Percentiles rank a stretch among this genome's conserved stretches.
Conservation (phyloP, 345 rosid genomes). For the Gossypium ekmanianum region DNA sequence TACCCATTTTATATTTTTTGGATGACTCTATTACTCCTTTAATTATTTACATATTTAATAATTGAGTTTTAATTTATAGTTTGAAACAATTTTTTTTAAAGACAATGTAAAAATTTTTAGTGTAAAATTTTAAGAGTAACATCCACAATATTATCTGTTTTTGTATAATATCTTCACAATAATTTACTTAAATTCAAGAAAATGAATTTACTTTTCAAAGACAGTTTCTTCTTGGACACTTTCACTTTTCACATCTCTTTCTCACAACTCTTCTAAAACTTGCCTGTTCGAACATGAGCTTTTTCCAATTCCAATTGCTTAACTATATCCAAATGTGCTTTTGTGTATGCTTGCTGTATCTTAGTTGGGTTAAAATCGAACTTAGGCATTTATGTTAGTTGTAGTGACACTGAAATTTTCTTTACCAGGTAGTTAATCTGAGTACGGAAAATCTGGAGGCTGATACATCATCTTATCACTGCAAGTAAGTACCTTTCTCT, state of each 20-base stretch:
- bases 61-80: neutral
- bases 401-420: slow-evolving; percentile 1
- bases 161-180: neutral
- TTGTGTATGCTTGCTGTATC: neutral
- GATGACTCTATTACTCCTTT: neutral
- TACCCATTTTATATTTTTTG: neutral
- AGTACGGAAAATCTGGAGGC: slow-evolving; percentile 48
- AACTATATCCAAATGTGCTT: neutral
- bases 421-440: slow-evolving; percentile 53
- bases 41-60: slow-evolving; percentile 1
- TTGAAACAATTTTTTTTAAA: neutral
- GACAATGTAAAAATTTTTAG: neutral
- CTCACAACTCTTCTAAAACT: too few species aligned
- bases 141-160: neutral
- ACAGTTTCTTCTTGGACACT: neutral
- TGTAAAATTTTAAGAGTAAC: neutral
- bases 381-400: neutral
- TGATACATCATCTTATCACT: slow-evolving; percentile 84
- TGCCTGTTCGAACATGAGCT: neutral
- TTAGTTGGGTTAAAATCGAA: neutral
- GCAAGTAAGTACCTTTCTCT: slow-evolving; percentile 47
- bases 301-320: neutral
- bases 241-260: too few species aligned
- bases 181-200: neutral
- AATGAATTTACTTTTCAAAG: neutral